Evolutionary conservation across 2,329 filamentous ascomycete species (phyloP), one percentile per base, ranked within the genome.

Genomic region (Leptographium procerum): DNA sequence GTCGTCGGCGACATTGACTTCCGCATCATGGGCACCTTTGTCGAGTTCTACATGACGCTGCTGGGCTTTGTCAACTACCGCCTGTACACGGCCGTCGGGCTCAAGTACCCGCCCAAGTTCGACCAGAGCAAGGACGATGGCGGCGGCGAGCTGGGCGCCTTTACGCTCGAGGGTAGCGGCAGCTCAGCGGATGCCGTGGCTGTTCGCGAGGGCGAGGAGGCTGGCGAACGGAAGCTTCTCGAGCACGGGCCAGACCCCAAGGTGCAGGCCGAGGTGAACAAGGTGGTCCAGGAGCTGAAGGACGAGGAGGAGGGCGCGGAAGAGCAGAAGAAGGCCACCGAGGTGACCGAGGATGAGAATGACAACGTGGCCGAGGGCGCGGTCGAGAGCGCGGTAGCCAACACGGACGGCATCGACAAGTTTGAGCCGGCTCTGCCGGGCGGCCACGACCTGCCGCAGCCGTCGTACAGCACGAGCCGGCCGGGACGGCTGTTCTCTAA

Each of bases 21-120:
- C 76, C 82, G 94, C 68, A 99, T 99, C 73, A 99, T 99, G 94
- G 92, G 90, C 60, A 99, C 94, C 5, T 99, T 99, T 69, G 86
- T 99, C 64, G 92, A 99, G 72, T 99, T 99, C 72, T 99, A 99
- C 78, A 96, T 95, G 67, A 97, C 92, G 5, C 80, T 99, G 16
- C 79, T 99, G 24, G 88, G 92, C 61, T 99, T 99, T 68, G 85
- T 97, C 74, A 96, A 99, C 79, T 99, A 91, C 79, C 81, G 90
- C 63, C 79, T 99, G 52, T 99, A 96, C 76, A 96, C 91, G 1
- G 86, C 89, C 0, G 78, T 95, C 63, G 94, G 94, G 10, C 76
- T 99, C 62, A 90, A 96, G 59, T 99, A 99, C 70, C 94, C 94
- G 22, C 94, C 94, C 61, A 96, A 91, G 72, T 97, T 97, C 67